Percentiles rank a stretch among this genome's conserved stretches.
Evolutionary conservation across 1,139 yeast genomes (phyloP).

Genomic region (Kurtzmaniella natalensis): DNA sequence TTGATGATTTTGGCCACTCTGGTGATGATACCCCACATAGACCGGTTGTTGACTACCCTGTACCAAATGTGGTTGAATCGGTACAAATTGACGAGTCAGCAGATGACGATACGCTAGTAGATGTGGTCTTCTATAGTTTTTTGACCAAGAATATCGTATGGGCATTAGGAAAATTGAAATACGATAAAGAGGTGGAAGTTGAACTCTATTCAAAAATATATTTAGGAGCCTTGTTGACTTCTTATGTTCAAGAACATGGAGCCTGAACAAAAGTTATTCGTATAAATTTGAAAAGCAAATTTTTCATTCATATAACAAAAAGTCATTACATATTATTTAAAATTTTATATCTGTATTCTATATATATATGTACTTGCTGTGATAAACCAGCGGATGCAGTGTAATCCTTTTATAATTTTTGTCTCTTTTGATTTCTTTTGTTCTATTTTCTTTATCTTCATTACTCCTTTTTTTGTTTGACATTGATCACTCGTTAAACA

Average conservation of each 20-base stretch:
- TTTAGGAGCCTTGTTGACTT: conserved; percentile 32
- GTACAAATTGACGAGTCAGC: conserved; percentile 15
- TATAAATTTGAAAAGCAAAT: too few species aligned
- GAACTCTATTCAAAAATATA: conserved; percentile 28
- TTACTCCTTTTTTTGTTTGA: background rate
- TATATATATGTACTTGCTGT: background rate
- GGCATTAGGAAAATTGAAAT: conserved; percentile 45
- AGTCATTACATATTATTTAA: background rate
- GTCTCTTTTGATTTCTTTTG: too few species aligned
- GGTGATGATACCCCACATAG: conserved; percentile 90
- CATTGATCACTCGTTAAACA: conserved; percentile 14
- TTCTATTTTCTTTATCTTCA: background rate
- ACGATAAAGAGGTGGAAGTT: conserved; percentile 13
- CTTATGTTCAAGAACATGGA: conserved; percentile 17
- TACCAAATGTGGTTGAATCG: conserved; percentile 76
- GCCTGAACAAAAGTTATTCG: too few species aligned
- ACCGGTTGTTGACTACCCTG: conserved; percentile 51
- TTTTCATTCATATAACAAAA: too few species aligned
- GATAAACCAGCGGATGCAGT: background rate
- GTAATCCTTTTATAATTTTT: background rate
- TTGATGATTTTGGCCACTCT: conserved; percentile 74
- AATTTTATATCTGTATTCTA: background rate
- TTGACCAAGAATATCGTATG: conserved; percentile 56
- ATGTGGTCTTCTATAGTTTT: conserved; percentile 76
- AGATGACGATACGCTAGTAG: conserved; percentile 36